Conservation (phyloP, 2,329 filamentous ascomycete species). For the Colletotrichum tabaci region DNA sequence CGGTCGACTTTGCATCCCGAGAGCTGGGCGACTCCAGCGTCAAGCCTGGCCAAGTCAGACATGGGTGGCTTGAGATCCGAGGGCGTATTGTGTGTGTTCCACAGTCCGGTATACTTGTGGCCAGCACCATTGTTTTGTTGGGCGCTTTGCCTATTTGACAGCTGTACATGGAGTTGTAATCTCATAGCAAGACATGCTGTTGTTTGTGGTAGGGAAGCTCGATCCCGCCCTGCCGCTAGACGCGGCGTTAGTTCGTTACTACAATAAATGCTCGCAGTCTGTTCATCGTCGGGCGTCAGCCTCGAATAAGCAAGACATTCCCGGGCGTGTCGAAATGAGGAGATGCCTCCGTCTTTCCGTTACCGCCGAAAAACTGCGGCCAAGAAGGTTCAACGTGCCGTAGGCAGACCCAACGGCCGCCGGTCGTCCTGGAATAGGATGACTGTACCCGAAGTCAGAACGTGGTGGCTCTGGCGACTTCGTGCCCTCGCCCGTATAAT, state of each 20-base stretch:
- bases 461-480: background rate
- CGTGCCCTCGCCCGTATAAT: background rate
- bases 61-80: background rate
- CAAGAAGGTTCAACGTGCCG: background rate
- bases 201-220: background rate
- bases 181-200: constrained; percentile 31
- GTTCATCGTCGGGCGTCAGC: constrained; percentile 29
- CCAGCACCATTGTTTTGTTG: constrained; percentile 1
- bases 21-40: background rate
- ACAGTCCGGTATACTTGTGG: background rate
- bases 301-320: constrained; percentile 13
- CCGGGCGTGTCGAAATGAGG: constrained; percentile 7
- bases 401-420: background rate
- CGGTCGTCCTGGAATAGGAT: background rate
- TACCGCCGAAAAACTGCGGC: constrained; percentile 2
- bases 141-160: constrained; percentile 23
- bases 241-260: constrained; percentile 9
- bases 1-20: background rate
- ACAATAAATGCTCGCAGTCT: constrained; percentile 8
- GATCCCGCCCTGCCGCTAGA: constrained; percentile 12
- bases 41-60: background rate
- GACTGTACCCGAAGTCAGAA: background rate
- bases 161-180: background rate
- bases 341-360: background rate
- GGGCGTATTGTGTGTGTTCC: background rate